Evolutionary conservation across 768 basidiomycete genomes (phyloP), one percentile per base, ranked within the genome.

Genomic region (Tephrocybe rancida): DNA sequence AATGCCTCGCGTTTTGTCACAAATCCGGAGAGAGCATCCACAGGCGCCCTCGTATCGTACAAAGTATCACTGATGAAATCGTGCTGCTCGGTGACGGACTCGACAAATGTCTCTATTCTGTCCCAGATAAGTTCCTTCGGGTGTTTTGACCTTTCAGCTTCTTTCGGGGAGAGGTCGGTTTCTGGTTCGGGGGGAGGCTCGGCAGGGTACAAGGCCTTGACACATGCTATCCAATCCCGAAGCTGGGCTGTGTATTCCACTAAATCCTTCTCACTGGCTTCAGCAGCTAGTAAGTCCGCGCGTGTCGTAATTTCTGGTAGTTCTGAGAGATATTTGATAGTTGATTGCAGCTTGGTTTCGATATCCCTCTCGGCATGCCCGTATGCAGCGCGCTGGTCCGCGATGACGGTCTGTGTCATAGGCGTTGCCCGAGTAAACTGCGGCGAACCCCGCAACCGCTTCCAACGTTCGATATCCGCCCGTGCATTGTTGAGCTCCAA

Each of bases 141-240:
- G 13, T 58, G 54, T 19, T 52, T 44, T 38, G 54, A 49, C 29
- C 34, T 54, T 45, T 53, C 54, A 3, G 18, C 32, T 11, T 4
- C 21, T 22, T 29, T 39, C 13, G 16, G 37, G 26, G 44, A 44
- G 18, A 19, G 26, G 43, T 26, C 30, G 19, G 29, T 14, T 16
- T 47, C 10, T 13, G 39, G 19, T 32, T 32, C 25, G 11, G 47
- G 41, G 7, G 18, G 39, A 4, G 50, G 43, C 16, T 24, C 47
- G 21, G 53, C 18, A 5, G 44, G 48, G 24, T 45, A 42, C 24
- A 59, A 54, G 1, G 65, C 29, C 30, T 66, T 34, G 18, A 69
- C 51, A 9, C 59, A 61, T 48, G 61, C 52, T 39, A 73, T 64
- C 73, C 73, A 75, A 24, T 62, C 60, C 39, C 60, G 60, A 8